Evolutionary conservation across 768 basidiomycete species (phyloP).

Genomic region (Psilocybe subaeruginosa): DNA sequence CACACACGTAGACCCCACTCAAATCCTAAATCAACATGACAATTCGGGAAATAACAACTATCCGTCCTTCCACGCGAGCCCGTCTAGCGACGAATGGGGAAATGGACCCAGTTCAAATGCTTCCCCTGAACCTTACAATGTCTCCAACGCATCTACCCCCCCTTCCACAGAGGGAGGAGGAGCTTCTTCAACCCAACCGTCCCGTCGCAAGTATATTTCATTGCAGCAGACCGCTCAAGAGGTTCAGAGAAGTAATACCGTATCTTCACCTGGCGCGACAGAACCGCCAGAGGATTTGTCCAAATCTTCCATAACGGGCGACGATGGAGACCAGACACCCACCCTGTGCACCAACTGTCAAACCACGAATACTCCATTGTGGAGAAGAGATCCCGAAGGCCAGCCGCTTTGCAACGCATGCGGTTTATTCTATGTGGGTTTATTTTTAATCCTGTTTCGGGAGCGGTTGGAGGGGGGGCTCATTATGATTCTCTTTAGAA

Average conservation of each 20-base stretch:
- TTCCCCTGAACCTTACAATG: slow-evolving; percentile 75
- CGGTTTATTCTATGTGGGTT: slow-evolving; percentile 23
- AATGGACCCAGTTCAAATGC: slow-evolving; percentile 74
- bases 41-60: slow-evolving; percentile 37
- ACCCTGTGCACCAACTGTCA: slow-evolving; percentile 94
- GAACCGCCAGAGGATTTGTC: slow-evolving; percentile 33
- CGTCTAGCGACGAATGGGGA: slow-evolving; percentile 83
- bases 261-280: slow-evolving; percentile 31
- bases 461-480: neutral
- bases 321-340: slow-evolving; percentile 71
- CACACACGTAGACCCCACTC: slow-evolving; percentile 92
- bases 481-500: slow-evolving; percentile 53
- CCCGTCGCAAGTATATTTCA: slow-evolving; percentile 62
- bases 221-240: slow-evolving; percentile 65
- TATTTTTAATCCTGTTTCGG: neutral
- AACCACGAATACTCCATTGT: slow-evolving; percentile 93
- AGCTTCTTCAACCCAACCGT: slow-evolving; percentile 25
- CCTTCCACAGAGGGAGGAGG: slow-evolving; percentile 63
- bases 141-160: slow-evolving; percentile 73
- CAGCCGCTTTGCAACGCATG: slow-evolving; percentile 79
- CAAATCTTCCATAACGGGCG: slow-evolving; percentile 42
- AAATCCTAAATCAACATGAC: slow-evolving; percentile 55
- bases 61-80: slow-evolving; percentile 68
- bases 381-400: slow-evolving; percentile 92
- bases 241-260: slow-evolving; percentile 50